Evolutionary conservation across 75 land plant genomes (phyloP).

Genomic region (Sequoia sempervirens): DNA sequence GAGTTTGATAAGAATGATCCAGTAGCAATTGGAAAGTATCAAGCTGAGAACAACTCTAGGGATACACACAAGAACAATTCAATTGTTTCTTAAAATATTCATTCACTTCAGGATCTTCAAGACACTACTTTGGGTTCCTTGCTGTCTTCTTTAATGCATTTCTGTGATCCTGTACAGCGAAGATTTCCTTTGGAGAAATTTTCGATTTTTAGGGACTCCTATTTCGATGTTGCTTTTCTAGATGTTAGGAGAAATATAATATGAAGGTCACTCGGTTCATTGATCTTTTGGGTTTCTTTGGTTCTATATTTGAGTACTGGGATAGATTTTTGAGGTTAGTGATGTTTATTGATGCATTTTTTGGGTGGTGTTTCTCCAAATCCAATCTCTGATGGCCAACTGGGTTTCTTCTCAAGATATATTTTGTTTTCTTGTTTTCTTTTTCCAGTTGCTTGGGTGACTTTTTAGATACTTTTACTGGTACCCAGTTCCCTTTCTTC

Average conservation of each 20-base stretch:
- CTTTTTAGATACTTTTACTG: background rate
- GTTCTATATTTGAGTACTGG: background rate
- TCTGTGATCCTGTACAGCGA: conserved; percentile 71
- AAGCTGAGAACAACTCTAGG: conserved; percentile 38
- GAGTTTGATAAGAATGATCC: conserved; percentile 80
- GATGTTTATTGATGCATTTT: background rate
- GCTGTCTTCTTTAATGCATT: conserved; percentile 71
- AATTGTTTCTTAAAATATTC: conserved; percentile 22
- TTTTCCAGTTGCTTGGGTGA: background rate
- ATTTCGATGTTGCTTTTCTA: background rate
- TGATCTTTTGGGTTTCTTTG: background rate
- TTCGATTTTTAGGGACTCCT: background rate
- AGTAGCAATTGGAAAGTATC: conserved; percentile 67
- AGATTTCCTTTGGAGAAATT: background rate
- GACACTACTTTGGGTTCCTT: conserved; percentile 38
- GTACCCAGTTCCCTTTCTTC: background rate
- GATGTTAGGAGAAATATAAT: background rate
- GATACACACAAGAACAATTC: conserved; percentile 10
- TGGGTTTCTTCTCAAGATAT: background rate
- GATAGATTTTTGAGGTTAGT: too few species aligned
- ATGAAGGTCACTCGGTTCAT: background rate
- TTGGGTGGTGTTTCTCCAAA: background rate
- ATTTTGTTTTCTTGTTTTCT: too few species aligned
- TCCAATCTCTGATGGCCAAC: background rate
- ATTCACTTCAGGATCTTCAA: conserved; percentile 63